Evolutionary conservation across 2,329 filamentous ascomycete species (phyloP).

Genomic region (Thermoascus crustaceus): DNA sequence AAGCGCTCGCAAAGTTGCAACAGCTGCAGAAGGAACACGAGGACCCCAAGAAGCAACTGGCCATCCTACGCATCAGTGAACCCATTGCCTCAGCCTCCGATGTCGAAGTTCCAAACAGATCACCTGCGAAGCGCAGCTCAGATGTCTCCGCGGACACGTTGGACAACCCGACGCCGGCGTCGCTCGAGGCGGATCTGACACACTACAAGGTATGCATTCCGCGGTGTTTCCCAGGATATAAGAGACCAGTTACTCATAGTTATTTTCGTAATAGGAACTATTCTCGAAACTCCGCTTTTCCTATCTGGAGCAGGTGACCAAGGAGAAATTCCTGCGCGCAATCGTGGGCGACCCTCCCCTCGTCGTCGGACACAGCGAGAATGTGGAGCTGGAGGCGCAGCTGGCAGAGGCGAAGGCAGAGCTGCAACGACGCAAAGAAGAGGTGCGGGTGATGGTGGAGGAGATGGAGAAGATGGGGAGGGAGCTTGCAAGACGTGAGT

Average conservation of each 20-base stretch:
- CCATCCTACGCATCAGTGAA: constrained; percentile 69
- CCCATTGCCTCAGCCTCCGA: constrained; percentile 50
- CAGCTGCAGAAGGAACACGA: constrained; percentile 33
- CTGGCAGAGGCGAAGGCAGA: constrained; percentile 62
- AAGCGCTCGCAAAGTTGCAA: constrained; percentile 41
- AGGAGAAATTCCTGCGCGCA: constrained; percentile 91
- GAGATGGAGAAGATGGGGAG: constrained; percentile 64
- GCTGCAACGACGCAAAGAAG: constrained; percentile 70
- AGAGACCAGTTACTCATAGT: background rate
- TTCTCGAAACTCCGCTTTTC: constrained; percentile 95
- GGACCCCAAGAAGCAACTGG: constrained; percentile 45
- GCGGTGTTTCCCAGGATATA: constrained; percentile 1
- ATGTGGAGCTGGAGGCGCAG: constrained; percentile 65
- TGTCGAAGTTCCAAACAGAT: constrained; percentile 15
- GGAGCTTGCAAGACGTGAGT: constrained; percentile 52
- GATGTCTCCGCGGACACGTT: constrained; percentile 61
- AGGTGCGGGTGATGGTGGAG: constrained; percentile 64
- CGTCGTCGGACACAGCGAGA: constrained; percentile 75
- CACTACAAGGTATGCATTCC: constrained; percentile 62
- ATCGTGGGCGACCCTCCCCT: constrained; percentile 86
- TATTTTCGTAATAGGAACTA: constrained; percentile 57
- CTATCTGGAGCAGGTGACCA: constrained; percentile 96
- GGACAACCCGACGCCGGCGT: constrained; percentile 63
- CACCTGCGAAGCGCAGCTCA: constrained; percentile 52
- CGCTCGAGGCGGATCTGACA: constrained; percentile 70